Evolutionary conservation across 305 asterid species (phyloP).

Genomic region (Rubia peregrina): DNA sequence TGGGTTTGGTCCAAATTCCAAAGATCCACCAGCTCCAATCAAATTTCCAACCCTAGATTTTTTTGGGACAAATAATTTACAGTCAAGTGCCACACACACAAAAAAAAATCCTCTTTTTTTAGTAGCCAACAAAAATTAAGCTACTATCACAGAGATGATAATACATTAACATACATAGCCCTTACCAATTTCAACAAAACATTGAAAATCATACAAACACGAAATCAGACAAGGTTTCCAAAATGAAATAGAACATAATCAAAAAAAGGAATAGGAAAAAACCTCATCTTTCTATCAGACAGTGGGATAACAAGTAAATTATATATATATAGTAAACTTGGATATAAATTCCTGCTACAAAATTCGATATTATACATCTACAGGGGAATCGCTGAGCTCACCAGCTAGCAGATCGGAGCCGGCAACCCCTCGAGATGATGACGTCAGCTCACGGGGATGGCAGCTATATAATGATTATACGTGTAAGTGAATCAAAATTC

Average conservation of each 20-base stretch:
- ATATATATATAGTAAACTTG: not conserved
- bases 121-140: not conserved
- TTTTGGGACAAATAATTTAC: not conserved
- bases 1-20: conserved; percentile 1
- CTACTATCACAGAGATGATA: no score
- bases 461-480: not conserved
- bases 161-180: not conserved
- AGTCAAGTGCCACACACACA: not conserved
- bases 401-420: conserved; percentile 8
- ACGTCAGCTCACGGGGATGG: conserved; percentile 2
- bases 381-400: not conserved
- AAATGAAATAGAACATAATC: not conserved
- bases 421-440: not conserved
- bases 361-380: not conserved
- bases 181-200: not conserved
- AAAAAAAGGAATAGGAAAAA: not conserved
- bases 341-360: not conserved
- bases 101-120: not conserved
- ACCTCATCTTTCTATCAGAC: not conserved
- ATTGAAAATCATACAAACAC: not conserved
- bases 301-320: not conserved
- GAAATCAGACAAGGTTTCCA: not conserved
- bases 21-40: conserved; percentile 9
- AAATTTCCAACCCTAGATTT: conserved; percentile 1
- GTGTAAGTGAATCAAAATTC: not conserved